Base-by-base conservation (phyloP, 2,329 filamentous ascomycete species). In the Cercospora beticola region DNA sequence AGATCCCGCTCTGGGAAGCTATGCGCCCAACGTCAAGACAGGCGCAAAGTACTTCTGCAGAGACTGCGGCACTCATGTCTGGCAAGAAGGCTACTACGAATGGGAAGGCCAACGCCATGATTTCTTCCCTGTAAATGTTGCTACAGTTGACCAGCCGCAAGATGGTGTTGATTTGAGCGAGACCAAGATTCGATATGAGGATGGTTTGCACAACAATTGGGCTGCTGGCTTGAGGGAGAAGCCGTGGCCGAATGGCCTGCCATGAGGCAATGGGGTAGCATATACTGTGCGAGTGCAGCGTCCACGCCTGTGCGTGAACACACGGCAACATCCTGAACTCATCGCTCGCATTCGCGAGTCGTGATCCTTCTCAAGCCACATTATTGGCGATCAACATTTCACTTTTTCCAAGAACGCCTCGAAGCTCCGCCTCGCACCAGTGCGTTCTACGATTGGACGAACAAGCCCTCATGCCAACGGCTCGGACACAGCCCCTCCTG, bases 131-230 rank as follows among this genome's bases (percentile, higher is more conserved):
- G 58, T 72, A 26, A 72, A 72, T 57, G 6, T 71, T 31, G 66
- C 68, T 2, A 72, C 70, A 8, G 59, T 72, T 12, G 70, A 72
- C 64, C 69, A 70, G 57, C 68, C 66, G 43, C 58, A 68, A 58
- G 69, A 67, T 16, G 69, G 68, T 5, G 59, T 72, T 2, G 69
- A 72, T 52, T 62, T 71, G 23, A 54, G 65, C 36, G 60, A 65
- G 54, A 62, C 60, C 7, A 68, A 67, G 63, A 65, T 71, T 12
- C 54, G 52, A 52, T 72, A 71, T 64, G 68, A 46, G 28, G 68
- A 71, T 58, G 65, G 62, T 49, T 28, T 71, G 65, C 31, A 65
- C 36, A 40, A 66, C 12, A 60, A 64, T 10, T 46, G 28, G 16
- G 36, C 18, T 40, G 36, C 59, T 40, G 65, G 60, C 10, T 46